A percentile compares a stretch with the other conserved stretches of the same genome.
phyloP scores from a whole-genome alignment of 1,284 basidiomycete genomes.

The Chalciporus sp. region DNA sequence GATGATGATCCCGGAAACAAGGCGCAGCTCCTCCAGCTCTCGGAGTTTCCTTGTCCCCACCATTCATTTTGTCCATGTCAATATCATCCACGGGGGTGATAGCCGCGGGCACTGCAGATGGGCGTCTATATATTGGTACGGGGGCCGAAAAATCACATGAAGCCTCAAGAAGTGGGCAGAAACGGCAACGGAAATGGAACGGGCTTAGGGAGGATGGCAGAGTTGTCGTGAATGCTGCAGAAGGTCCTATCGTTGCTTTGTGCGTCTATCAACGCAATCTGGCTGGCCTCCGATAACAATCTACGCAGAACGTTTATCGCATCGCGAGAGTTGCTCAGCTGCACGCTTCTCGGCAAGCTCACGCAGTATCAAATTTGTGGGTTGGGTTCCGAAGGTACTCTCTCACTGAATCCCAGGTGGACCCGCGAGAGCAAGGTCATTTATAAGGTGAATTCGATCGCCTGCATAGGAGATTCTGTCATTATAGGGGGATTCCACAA shows the following conservation, averaged over 20 bases:
- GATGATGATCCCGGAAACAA: slow-evolving; percentile 23
- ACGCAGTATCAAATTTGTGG: slow-evolving; percentile 47
- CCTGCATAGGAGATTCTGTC: slow-evolving; percentile 43
- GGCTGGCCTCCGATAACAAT: neutral
- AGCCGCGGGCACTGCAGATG: slow-evolving; percentile 75
- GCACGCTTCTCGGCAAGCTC: slow-evolving; percentile 62
- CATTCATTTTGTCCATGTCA: slow-evolving; percentile 66
- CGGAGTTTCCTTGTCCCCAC: slow-evolving; percentile 65
- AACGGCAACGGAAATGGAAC: slow-evolving; percentile 69
- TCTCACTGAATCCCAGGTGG: slow-evolving; percentile 48
- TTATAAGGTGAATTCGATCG: slow-evolving; percentile 65
- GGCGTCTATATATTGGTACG: slow-evolving; percentile 66
- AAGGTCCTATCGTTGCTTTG: slow-evolving; percentile 73
- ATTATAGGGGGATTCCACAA: slow-evolving; percentile 61
- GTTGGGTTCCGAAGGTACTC: slow-evolving; percentile 32
- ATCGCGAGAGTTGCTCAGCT: slow-evolving; percentile 48
- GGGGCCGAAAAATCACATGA: slow-evolving; percentile 58
- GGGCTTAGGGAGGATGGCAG: slow-evolving; percentile 56
- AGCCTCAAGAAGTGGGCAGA: slow-evolving; percentile 43
- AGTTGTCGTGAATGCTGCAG: slow-evolving; percentile 53
- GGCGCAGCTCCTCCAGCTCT: slow-evolving; percentile 43
- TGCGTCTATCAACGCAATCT: slow-evolving; percentile 36
- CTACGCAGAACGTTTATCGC: slow-evolving; percentile 51
- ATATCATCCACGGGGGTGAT: slow-evolving; percentile 59
- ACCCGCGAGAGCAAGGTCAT: slow-evolving; percentile 41